A percentile compares a stretch with the other conserved stretches of the same genome.
Evolutionary conservation across 2,329 filamentous ascomycete genomes (phyloP).

Genomic region (Ophiostoma australiae): DNA sequence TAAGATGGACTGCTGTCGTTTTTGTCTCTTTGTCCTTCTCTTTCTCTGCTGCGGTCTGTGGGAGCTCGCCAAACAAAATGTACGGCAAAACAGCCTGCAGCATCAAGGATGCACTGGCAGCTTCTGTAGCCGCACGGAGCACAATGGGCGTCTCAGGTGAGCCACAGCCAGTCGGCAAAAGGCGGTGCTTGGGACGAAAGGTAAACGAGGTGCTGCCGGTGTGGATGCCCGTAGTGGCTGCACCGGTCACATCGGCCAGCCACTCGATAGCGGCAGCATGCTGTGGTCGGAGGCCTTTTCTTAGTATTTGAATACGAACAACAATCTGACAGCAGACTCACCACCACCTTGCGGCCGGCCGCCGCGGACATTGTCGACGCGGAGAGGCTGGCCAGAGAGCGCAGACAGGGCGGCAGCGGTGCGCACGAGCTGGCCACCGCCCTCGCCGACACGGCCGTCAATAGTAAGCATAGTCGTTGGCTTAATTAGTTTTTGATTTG

Average conservation of each 20-base stretch:
- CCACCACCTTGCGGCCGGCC: constrained; percentile 43
- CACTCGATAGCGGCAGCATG: constrained; percentile 54
- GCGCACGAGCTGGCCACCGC: constrained; percentile 57
- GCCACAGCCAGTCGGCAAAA: neutral
- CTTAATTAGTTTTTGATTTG: neutral
- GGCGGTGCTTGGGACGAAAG: constrained; percentile 39
- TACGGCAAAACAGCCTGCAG: constrained; percentile 58
- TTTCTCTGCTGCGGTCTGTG: neutral
- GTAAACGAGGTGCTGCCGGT: constrained; percentile 49
- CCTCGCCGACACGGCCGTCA: constrained; percentile 56
- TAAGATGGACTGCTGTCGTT: constrained; percentile 32
- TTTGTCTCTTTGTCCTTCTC: constrained; percentile 40
- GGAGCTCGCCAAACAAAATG: constrained; percentile 42
- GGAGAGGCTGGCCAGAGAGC: constrained; percentile 49
- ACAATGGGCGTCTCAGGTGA: constrained; percentile 32
- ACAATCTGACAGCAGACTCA: constrained; percentile 16
- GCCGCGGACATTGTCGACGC: constrained; percentile 51
- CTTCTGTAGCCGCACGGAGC: constrained; percentile 42
- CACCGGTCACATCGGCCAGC: constrained; percentile 49
- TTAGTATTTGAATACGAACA: neutral
- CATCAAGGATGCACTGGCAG: constrained; percentile 53
- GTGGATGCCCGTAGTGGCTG: constrained; percentile 46
- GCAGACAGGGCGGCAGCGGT: constrained; percentile 53
- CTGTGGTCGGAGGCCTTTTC: constrained; percentile 54
- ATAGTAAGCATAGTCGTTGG: constrained; percentile 39